Base-by-base conservation (phyloP, 805 yeast genomes). In the Kuraishia piskuri region DNA sequence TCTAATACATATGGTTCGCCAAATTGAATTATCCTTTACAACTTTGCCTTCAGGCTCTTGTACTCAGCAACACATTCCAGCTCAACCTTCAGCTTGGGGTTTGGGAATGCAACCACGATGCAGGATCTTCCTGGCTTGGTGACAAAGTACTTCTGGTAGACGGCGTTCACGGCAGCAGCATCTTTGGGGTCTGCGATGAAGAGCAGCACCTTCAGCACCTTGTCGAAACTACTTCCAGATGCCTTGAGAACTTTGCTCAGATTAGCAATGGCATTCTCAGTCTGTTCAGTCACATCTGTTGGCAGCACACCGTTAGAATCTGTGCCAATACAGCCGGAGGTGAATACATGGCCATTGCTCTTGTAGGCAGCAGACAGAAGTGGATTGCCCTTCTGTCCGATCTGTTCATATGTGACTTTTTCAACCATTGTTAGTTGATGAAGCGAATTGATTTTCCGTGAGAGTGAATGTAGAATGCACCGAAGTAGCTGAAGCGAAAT, bases 91-190 rank as follows among this genome's bases (percentile, higher is more conserved):
- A 79, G 56, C n/a, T 67, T 59, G 10, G 75, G 70, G 61, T 78
- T 74, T 61, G 81, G 80, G 67, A 80, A 79, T 7, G 68, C 73
- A 36, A 76, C 82, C 52, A 77, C 68, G 40, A 80, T 69, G 61
- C 82, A 77, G 49, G 78, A 72, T 69, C 85, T 73, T 7, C 81
- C 80, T 20, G 85, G 85, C 57, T 70, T 68, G 48, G 69, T 67
- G 2, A 73, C 70, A 68, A 80, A 76, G 60, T 71, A 68, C 56
- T 73, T 69, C 19, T 66, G 68, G 61, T 79, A 80, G 46, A 79
- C 69, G 49, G 68, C 61, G 64, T 80, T 80, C 58, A 80, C 70
- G 23, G 59, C 63, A 5, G 71, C 61, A 19, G 76, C 73, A 57
- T 76, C 72, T 26, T 67, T 63, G 23, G 72, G 68, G 57, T 78